These are phyloP conservation scores for Melastoma candidum DNA, from an alignment of 441 rosid species.

Conservation along the genomic window DNA sequence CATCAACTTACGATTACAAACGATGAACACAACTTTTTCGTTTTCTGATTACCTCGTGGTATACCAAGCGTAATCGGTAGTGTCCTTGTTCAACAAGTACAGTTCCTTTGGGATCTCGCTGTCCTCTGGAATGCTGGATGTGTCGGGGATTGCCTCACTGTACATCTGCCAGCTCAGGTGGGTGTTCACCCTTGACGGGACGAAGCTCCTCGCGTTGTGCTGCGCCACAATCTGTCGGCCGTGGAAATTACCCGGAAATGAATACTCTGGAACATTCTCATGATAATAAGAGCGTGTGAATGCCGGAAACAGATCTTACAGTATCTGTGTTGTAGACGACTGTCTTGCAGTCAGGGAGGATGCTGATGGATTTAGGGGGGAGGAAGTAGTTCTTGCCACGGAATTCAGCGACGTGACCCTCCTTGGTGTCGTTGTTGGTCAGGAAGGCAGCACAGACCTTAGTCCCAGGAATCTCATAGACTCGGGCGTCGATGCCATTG, in stretches of 20 bases:
- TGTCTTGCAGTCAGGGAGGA: constrained; percentile 82
- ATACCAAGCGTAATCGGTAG: constrained; percentile 71
- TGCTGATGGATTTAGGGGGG: constrained; percentile 60
- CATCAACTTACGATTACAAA: background rate
- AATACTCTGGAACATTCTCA: no score
- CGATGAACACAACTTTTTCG: no score
- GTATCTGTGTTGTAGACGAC: constrained; percentile 49
- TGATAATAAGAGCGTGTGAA: no score
- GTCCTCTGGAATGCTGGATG: constrained; percentile 12
- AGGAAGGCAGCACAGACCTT: constrained; percentile 59
- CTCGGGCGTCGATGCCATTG: constrained; percentile 27
- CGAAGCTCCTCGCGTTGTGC: constrained; percentile 52
- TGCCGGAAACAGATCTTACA: constrained; percentile 16
- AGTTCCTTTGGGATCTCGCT: constrained; percentile 30
- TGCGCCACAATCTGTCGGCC: constrained; percentile 51
- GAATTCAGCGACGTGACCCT: constrained; percentile 26
- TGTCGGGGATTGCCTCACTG: background rate
- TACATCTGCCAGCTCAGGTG: constrained; percentile 19
- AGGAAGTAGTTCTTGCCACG: constrained; percentile 32
- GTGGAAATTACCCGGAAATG: no score
- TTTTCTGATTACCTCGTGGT: constrained; percentile 31
- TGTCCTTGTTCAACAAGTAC: constrained; percentile 47
- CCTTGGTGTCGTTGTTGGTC: constrained; percentile 43
- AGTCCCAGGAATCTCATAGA: constrained; percentile 37
- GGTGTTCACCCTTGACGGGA: constrained; percentile 22